Evolutionary conservation across 345 rosid species (phyloP), one percentile per base, ranked within the genome.

Genomic region (Rubroshorea leprosula): DNA sequence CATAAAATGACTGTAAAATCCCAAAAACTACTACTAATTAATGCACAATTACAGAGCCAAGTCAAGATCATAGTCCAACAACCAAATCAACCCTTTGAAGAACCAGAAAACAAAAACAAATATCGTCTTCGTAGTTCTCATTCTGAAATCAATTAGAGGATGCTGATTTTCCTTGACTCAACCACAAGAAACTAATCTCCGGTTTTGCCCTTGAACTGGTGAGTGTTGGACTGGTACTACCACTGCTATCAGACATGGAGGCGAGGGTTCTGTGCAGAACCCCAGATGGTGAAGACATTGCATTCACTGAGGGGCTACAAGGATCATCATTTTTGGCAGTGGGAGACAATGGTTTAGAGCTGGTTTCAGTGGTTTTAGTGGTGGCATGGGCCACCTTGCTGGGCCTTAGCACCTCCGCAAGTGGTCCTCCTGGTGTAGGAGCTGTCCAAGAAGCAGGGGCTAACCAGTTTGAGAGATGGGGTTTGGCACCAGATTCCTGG

Each of bases 351-450:
- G 63, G 58, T 44, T 27, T 44, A 8, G 75, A 67, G 22, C 22
- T 48, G 44, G 50, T 15, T 5, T 55, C 51, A 0, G 10, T 14
- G 31, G 43, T 5, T 2, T 44, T 54, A 4, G 70, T n/a, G 19
- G 49, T 23, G 21, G 53, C 63, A 35, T 4, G 41, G 20, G 70
- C 21, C 51, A 15, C 45, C 5, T 52, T 54, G 49, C 71, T 74
- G 0, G 80, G 70, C 67, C 84, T 71, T 2, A 87, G 69, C 50
- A 81, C 85, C 68, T 87, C 92, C 0, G 87, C 96, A 39, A 88
- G 67, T 27, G 96, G 96, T 24, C 96, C 95, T 0, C 95, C 96
- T 1, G 82, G 86, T 0, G 84, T 51, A 25, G 79, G 54, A 31
- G 72, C 41, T 51, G 65, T 35, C 72, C 74, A 77, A 5, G 80